Conservation (phyloP, 2,329 filamentous ascomycete species). For the Ophiosphaerella herpotricha region DNA sequence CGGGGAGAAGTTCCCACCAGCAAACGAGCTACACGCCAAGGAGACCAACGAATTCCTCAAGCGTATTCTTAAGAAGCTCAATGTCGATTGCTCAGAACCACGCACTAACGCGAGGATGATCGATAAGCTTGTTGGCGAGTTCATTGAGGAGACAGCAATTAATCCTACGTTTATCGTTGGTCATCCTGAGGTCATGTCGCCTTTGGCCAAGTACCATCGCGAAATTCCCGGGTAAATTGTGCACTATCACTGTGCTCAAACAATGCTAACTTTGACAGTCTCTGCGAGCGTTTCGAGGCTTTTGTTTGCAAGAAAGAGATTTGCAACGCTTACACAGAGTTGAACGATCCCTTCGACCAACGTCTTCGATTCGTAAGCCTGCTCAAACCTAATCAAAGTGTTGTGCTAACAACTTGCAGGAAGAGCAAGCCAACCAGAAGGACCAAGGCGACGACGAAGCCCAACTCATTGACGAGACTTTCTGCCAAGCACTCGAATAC, state of each 20-base stretch:
- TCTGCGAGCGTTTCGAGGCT: slow-evolving; percentile 98
- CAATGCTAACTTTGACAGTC: slow-evolving; percentile 13
- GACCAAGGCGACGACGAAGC: slow-evolving; percentile 96
- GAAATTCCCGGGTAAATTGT: slow-evolving; percentile 62
- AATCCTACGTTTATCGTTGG: slow-evolving; percentile 91
- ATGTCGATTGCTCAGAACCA: slow-evolving; percentile 86
- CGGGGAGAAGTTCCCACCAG: slow-evolving; percentile 91
- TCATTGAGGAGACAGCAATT: slow-evolving; percentile 90
- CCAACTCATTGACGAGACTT: slow-evolving; percentile 93
- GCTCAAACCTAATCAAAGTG: background rate
- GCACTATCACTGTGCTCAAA: background rate
- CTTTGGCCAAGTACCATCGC: slow-evolving; percentile 94
- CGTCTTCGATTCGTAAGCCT: slow-evolving; percentile 65
- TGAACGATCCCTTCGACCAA: slow-evolving; percentile 97
- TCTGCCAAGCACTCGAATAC: slow-evolving; percentile 87
- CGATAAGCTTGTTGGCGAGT: slow-evolving; percentile 90
- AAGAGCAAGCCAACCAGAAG: slow-evolving; percentile 93
- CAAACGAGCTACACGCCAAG: slow-evolving; percentile 84
- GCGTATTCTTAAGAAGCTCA: slow-evolving; percentile 80
- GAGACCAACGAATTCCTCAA: slow-evolving; percentile 86
- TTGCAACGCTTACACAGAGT: slow-evolving; percentile 94
- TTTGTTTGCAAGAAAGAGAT: slow-evolving; percentile 99
- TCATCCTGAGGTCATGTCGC: slow-evolving; percentile 88
- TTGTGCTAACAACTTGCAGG: slow-evolving; percentile 13
- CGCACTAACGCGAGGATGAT: slow-evolving; percentile 95